Evolutionary conservation across 192 early-diverging fungal species (phyloP).

Genomic region (Irineochytrium annulatum): DNA sequence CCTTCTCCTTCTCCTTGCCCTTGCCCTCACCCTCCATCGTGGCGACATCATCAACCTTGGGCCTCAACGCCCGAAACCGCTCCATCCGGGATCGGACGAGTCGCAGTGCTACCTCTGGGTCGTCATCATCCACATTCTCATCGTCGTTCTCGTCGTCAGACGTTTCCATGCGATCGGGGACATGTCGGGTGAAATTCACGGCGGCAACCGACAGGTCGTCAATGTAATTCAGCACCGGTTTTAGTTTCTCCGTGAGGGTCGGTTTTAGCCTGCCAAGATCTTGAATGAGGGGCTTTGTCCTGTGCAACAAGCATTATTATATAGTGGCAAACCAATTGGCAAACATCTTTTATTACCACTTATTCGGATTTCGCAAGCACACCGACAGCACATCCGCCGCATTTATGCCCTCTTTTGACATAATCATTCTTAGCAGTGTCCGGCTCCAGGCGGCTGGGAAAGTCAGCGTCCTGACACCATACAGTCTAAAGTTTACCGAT

Average conservation of each 20-base stretch:
- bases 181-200: neutral
- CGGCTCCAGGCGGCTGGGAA: neutral
- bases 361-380: too few relatives aligned
- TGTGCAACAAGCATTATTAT: neutral
- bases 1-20: too few relatives aligned
- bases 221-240: neutral
- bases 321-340: neutral
- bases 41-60: neutral
- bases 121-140: neutral
- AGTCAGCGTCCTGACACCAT: neutral
- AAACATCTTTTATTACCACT: neutral
- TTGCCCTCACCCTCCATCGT: neutral
- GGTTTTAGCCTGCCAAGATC: neutral
- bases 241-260: neutral
- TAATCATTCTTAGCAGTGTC: neutral
- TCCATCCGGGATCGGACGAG: neutral
- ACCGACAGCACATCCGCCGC: neutral
- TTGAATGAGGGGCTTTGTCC: neutral
- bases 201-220: neutral
- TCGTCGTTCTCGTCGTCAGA: neutral
- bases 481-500: conserved; percentile 6
- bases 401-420: neutral
- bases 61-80: neutral
- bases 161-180: neutral
- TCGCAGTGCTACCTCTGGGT: neutral